These are phyloP conservation scores for Corymbia maculata DNA, from an alignment of 345 rosid species.

Conservation along the genomic window DNA sequence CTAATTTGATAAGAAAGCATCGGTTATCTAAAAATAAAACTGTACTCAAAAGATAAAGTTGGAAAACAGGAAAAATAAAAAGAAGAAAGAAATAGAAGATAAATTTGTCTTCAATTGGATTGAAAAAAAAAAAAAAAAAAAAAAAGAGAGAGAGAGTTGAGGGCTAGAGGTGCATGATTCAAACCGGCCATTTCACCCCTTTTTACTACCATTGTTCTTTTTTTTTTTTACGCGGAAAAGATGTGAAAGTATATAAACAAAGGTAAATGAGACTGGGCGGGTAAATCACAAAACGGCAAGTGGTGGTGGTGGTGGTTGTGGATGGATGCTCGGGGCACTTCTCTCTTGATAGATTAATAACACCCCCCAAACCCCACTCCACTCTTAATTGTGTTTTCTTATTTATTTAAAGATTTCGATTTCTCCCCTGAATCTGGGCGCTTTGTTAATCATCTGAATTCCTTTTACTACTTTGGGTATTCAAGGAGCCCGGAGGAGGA, in stretches of 20 bases:
- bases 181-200: background rate
- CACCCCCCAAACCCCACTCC: background rate
- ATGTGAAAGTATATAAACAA: too few species aligned
- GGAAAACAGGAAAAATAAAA: background rate
- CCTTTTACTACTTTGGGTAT: background rate
- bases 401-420: background rate
- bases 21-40: background rate
- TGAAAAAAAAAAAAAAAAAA: background rate
- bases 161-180: background rate
- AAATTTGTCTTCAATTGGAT: background rate
- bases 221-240: too few species aligned
- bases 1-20: background rate
- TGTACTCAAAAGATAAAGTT: background rate
- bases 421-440: background rate
- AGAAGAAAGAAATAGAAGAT: background rate
- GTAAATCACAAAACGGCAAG: too few species aligned
- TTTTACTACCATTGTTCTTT: too few species aligned
- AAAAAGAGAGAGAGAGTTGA: background rate
- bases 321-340: too few species aligned
- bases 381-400: background rate
- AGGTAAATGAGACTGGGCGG: too few species aligned
- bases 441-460: background rate
- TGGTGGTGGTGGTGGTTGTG: too few species aligned
- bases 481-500: background rate
- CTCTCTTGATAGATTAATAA: background rate